Conservation (phyloP, 1,284 basidiomycete genomes). For the Sanghuangporus sanghuang region DNA sequence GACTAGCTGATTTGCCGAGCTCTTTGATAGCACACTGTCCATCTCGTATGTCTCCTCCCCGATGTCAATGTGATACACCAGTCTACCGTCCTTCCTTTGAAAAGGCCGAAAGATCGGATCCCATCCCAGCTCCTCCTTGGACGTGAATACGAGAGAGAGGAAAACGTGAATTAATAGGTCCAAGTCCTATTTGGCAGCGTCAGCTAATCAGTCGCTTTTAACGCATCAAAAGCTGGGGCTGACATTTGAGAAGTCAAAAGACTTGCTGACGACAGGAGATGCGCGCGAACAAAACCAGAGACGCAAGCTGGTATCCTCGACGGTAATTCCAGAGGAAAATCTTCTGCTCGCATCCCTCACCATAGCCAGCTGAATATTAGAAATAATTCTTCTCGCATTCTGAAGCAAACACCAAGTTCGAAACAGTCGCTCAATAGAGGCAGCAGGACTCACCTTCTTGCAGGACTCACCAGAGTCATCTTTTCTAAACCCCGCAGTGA, state of each 20-base stretch:
- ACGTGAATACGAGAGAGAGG: too few species aligned
- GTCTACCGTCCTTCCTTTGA: neutral
- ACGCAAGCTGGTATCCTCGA: neutral
- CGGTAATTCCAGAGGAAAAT: neutral
- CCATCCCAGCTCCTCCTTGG: too few species aligned
- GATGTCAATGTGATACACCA: neutral
- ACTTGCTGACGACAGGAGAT: too few species aligned
- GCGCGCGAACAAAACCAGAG: neutral
- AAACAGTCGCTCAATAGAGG: too few species aligned
- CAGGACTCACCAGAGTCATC: neutral
- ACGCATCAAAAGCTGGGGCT: neutral
- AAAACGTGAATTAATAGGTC: too few species aligned
- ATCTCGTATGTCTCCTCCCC: neutral
- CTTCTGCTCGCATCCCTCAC: constrained; percentile 14
- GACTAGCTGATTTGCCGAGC: neutral
- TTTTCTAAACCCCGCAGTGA: neutral
- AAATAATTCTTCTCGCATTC: neutral
- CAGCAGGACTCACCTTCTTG: neutral
- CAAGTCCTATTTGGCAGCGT: too few species aligned
- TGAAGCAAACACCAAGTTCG: neutral
- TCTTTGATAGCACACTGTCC: neutral
- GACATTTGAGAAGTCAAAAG: neutral
- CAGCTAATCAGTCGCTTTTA: too few species aligned
- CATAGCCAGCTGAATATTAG: constrained; percentile 15
- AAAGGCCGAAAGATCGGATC: neutral